These are phyloP conservation scores for Phytophthora vignae DNA, from an alignment of 352 stramenopile species.

Conservation along the genomic window DNA sequence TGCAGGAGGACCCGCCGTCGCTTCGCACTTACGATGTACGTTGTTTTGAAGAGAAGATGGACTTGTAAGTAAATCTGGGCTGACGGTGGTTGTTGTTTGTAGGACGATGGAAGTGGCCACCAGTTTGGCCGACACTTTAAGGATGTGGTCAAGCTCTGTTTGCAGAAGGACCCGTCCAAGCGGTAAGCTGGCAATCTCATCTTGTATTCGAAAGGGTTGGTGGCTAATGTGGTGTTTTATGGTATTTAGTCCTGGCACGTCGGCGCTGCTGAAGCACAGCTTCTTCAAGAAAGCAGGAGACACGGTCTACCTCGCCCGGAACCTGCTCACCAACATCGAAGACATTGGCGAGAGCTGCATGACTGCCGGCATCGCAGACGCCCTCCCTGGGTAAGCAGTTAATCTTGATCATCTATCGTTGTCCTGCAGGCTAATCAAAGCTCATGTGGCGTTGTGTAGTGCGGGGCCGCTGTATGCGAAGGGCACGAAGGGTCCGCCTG, in stretches of 20 bases:
- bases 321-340: slow-evolving; percentile 79
- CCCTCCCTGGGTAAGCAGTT: slow-evolving; percentile 71
- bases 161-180: slow-evolving; percentile 91
- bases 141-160: slow-evolving; percentile 89
- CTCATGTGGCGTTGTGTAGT: slow-evolving; percentile 27
- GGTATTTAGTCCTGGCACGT: slow-evolving; percentile 70
- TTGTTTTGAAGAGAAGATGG: not conserved
- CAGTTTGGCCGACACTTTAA: slow-evolving; percentile 90
- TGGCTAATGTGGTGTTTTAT: not conserved
- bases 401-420: not conserved
- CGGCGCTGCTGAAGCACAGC: slow-evolving; percentile 87
- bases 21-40: slow-evolving; percentile 90
- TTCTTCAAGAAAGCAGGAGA: slow-evolving; percentile 92
- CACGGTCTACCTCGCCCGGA: slow-evolving; percentile 68
- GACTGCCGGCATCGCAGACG: slow-evolving; percentile 82
- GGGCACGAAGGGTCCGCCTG: slow-evolving; percentile 74
- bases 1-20: slow-evolving; percentile 96
- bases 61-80: not conserved
- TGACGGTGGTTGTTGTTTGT: slow-evolving; percentile 4
- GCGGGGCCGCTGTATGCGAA: slow-evolving; percentile 86
- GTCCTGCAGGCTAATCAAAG: not conserved
- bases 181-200: slow-evolving; percentile 43
- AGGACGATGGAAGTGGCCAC: slow-evolving; percentile 86
- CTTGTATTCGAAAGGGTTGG: not conserved
- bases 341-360: slow-evolving; percentile 92